Evolutionary conservation across 768 basidiomycete species (phyloP), one percentile per base, ranked within the genome.

Genomic region (Auriscalpium vulgare): DNA sequence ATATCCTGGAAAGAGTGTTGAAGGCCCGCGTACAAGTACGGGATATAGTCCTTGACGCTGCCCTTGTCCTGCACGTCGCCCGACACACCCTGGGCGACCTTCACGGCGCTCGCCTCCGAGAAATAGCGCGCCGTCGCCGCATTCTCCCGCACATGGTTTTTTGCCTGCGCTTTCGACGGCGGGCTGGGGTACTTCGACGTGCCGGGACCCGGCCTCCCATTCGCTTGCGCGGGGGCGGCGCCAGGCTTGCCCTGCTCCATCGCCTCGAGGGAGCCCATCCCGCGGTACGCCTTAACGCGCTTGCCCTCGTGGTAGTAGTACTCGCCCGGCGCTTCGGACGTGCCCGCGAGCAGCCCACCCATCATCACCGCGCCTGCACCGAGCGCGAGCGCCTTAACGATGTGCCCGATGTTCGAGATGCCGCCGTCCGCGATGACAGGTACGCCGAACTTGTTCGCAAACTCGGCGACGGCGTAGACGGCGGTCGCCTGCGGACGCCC

Each of bases 251-350:
- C 84, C 62, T 88, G 83, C 54, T 90, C 88, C 91, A 93, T 95
- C 3, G 92, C 91, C 72, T 95, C 91, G 66, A 76, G 61, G 37
- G 63, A 40, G 17, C 97, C 95, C 97, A 99, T 99, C 5, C 97
- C 97, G 55, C 97, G 87, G 74, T 98, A 99, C 37, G 95, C 85
- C 80, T 99, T 99, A 68, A 98, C 93, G 49, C 97, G 87, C 77
- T 97, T 97, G 60, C 97, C 97, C 61, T 97, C 95, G 67, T 98
- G 95, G 74, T 95, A 99, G 71, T 97, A 98, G 77, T 97, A 99
- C 74, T 98, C 94, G 63, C 97, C 97, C 0, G 97, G 97, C 0
- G 94, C 92, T 71, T 99, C 95, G 59, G 91, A 86, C 37, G 97
- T 98, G 35, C 95, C 95, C 2, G 97, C 97, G 29, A 99, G 78